Percentiles rank a stretch among this genome's conserved stretches.
phyloP scores from a whole-genome alignment of 2,329 filamentous ascomycete genomes.

The Nemania diffusa region DNA sequence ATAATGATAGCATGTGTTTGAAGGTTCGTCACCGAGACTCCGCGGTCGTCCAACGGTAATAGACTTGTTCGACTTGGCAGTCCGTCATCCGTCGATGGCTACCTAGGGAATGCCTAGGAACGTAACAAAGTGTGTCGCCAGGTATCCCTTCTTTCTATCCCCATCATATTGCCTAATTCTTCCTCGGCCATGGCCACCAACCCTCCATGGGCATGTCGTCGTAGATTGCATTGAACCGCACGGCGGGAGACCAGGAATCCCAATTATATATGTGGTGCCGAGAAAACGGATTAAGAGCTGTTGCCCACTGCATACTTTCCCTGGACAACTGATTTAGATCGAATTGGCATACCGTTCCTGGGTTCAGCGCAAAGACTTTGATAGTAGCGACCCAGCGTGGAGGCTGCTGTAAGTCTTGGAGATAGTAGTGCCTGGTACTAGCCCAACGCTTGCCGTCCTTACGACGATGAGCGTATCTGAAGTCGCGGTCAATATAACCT shows the following conservation, averaged over 20 bases:
- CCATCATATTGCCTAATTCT: neutral
- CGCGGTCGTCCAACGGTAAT: neutral
- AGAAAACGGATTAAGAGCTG: neutral
- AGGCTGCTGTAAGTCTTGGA: slow-evolving; percentile 4
- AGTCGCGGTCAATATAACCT: neutral
- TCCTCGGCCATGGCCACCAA: slow-evolving; percentile 19
- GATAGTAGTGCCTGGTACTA: neutral
- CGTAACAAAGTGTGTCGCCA: neutral
- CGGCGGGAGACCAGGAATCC: neutral
- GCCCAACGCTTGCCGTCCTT: neutral
- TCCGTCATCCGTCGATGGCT: neutral
- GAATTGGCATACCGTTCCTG: neutral
- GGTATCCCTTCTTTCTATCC: neutral
- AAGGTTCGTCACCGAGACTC: neutral
- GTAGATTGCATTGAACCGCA: slow-evolving; percentile 2
- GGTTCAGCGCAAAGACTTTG: neutral
- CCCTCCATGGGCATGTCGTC: slow-evolving; percentile 15
- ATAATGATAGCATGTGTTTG: neutral
- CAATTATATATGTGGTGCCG: neutral
- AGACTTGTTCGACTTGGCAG: neutral
- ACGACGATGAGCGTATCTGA: neutral
- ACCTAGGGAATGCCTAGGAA: neutral
- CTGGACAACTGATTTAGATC: neutral
- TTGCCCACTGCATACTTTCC: neutral
- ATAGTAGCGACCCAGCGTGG: slow-evolving; percentile 5